Percentiles rank a stretch among this genome's conserved stretches.
phyloP scores from a whole-genome alignment of 2,329 filamentous ascomycete species.

The Sclerotinia sclerotiorum region DNA sequence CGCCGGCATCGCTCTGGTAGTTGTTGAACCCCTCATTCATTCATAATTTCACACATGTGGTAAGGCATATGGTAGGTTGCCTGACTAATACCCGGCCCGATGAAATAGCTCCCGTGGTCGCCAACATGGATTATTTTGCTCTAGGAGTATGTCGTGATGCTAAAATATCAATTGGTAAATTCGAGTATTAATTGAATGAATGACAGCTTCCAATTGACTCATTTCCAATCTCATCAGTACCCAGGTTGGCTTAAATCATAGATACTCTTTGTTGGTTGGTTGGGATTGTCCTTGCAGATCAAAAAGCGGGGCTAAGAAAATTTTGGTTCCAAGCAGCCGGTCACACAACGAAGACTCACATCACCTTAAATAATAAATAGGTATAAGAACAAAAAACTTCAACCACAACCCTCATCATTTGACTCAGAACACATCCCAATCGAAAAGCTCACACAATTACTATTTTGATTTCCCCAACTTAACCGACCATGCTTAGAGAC shows the following conservation, averaged over 20 bases:
- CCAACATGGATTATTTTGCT: background rate
- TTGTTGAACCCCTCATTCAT: background rate
- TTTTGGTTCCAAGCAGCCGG: constrained; percentile 15
- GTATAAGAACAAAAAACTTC: constrained; percentile 6
- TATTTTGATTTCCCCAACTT: constrained; percentile 23
- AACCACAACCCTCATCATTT: background rate
- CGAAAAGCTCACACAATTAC: background rate
- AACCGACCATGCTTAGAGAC: constrained; percentile 36
- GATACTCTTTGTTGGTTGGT: constrained; percentile 16
- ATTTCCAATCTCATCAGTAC: background rate
- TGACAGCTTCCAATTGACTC: background rate
- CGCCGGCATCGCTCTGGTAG: constrained; percentile 7
- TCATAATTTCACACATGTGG: background rate
- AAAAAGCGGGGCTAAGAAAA: constrained; percentile 15
- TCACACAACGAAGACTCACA: constrained; percentile 17
- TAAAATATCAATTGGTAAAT: constrained; percentile 8
- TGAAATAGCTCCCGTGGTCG: background rate
- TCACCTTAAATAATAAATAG: background rate
- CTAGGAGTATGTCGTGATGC: background rate
- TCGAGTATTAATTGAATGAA: background rate
- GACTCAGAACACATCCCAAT: background rate
- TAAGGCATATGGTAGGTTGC: background rate
- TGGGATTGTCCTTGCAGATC: constrained; percentile 2
- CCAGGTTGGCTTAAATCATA: background rate
- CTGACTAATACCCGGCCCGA: background rate